phyloP scores from a whole-genome alignment of 2,329 filamentous ascomycete species.

The Raffaelea deltoideospora region DNA sequence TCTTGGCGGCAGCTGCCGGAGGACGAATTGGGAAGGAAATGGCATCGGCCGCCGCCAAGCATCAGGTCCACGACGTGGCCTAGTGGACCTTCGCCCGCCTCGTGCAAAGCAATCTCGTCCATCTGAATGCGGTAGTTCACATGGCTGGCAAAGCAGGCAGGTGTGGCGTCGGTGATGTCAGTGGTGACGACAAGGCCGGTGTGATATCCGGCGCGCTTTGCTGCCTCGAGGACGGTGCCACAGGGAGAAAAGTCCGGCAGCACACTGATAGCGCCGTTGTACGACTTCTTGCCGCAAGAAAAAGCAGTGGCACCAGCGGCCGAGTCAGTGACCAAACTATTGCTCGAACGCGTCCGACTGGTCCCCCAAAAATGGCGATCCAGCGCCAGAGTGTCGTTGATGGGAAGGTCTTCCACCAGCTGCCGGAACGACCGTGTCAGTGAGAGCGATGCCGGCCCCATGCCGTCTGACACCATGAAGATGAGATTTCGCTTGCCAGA shows the following conservation, averaged over 20 bases:
- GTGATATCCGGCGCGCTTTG: conserved; percentile 78
- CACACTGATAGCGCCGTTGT: conserved; percentile 90
- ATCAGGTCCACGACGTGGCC: conserved; percentile 84
- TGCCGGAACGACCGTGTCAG: conserved; percentile 81
- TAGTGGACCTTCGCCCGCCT: conserved; percentile 75
- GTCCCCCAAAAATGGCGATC: conserved; percentile 85
- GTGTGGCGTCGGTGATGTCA: conserved; percentile 86
- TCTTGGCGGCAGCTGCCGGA: conserved; percentile 72
- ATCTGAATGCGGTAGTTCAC: conserved; percentile 67
- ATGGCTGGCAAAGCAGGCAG: conserved; percentile 86
- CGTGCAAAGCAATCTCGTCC: conserved; percentile 82
- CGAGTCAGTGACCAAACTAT: conserved; percentile 81
- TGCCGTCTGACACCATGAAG: conserved; percentile 98
- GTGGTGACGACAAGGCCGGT: conserved; percentile 94
- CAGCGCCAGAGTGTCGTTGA: conserved; percentile 60
- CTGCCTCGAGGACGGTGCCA: conserved; percentile 84
- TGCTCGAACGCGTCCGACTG: conserved; percentile 71
- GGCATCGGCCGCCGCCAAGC: conserved; percentile 82
- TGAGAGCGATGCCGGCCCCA: conserved; percentile 85
- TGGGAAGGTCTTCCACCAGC: conserved; percentile 55
- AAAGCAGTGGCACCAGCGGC: conserved; percentile 97
- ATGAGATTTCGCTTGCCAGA: conserved; percentile 77
- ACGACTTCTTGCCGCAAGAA: conserved; percentile 82
- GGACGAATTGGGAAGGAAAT: conserved; percentile 75
- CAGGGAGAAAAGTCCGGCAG: conserved; percentile 75